Evolutionary conservation across 768 basidiomycete genomes (phyloP).

Genomic region (Daedalea quercina): DNA sequence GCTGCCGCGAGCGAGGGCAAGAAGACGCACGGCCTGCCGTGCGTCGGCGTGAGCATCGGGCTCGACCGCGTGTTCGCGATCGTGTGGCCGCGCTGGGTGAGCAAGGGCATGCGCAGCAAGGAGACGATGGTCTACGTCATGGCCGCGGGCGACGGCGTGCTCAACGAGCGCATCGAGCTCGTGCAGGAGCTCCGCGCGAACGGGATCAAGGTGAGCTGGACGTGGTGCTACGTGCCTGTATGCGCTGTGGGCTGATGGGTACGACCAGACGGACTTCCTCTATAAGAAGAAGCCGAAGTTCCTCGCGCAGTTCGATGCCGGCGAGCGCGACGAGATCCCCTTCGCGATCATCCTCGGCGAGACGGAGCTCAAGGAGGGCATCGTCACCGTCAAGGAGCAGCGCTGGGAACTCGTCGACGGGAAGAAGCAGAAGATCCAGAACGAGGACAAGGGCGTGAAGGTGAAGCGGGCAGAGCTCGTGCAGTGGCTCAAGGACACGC

Average conservation of each 20-base stretch:
- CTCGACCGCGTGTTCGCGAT: slow-evolving; percentile 91
- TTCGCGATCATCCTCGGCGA: slow-evolving; percentile 90
- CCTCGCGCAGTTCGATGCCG: slow-evolving; percentile 78
- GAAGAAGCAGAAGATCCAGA: slow-evolving; percentile 53
- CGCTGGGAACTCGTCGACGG: slow-evolving; percentile 71
- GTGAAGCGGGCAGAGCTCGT: slow-evolving; percentile 28
- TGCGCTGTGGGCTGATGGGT: not conserved
- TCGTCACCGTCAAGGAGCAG: slow-evolving; percentile 91
- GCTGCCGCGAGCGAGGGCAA: slow-evolving; percentile 74
- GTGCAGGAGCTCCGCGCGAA: slow-evolving; percentile 76
- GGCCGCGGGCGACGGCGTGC: slow-evolving; percentile 81
- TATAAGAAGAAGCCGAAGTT: slow-evolving; percentile 92
- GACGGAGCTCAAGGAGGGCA: slow-evolving; percentile 77
- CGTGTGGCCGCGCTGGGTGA: slow-evolving; percentile 81
- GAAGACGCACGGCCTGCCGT: slow-evolving; percentile 65
- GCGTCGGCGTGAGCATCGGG: slow-evolving; percentile 89
- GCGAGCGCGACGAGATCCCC: slow-evolving; percentile 88
- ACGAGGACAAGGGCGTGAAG: slow-evolving; percentile 42
- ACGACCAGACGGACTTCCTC: slow-evolving; percentile 76
- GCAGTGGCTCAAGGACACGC: slow-evolving; percentile 26
- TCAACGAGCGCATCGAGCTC: slow-evolving; percentile 78
- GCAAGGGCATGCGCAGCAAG: slow-evolving; percentile 75
- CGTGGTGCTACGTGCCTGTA: not conserved
- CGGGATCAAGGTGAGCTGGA: slow-evolving; percentile 70
- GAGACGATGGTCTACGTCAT: slow-evolving; percentile 93